Evolutionary conservation across 1,284 basidiomycete species (phyloP).

Genomic region (Sanghuangporus weigelae): DNA sequence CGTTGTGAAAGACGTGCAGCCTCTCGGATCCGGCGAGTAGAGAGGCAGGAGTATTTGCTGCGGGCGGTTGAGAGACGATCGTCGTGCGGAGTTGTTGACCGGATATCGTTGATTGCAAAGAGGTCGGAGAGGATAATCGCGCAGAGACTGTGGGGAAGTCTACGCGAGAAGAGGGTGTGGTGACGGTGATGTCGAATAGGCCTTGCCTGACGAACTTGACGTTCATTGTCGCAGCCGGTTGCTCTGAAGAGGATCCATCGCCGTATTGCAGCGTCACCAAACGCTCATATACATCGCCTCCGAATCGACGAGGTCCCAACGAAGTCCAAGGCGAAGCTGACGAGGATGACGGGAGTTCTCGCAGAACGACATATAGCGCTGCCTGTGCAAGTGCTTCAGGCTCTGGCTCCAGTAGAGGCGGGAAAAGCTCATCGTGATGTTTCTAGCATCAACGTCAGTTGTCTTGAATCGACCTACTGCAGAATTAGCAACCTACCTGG

Average conservation of each 20-base stretch:
- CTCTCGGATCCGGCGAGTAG: constrained; percentile 53
- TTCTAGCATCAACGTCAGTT: constrained; percentile 42
- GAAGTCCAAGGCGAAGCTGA: constrained; percentile 60
- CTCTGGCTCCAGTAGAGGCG: constrained; percentile 49
- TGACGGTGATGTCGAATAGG: constrained; percentile 52
- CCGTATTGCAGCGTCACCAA: constrained; percentile 51
- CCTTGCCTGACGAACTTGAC: constrained; percentile 39
- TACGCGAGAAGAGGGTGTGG: constrained; percentile 28
- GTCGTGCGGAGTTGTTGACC: constrained; percentile 49
- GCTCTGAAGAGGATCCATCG: constrained; percentile 29
- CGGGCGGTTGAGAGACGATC: constrained; percentile 61
- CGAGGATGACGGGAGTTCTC: constrained; percentile 43
- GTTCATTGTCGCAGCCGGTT: constrained; percentile 36
- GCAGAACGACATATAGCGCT: constrained; percentile 68
- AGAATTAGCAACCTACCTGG: constrained; percentile 40
- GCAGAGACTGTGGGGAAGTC: constrained; percentile 50
- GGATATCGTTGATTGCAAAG: constrained; percentile 46
- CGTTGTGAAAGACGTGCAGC: constrained; percentile 60
- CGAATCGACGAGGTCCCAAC: constrained; percentile 69
- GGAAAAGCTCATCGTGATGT: constrained; percentile 76
- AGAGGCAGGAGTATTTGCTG: constrained; percentile 43
- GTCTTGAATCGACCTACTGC: background rate
- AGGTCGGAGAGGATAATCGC: constrained; percentile 44
- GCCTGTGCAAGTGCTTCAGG: constrained; percentile 70
- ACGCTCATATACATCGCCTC: constrained; percentile 64